Base-by-base conservation (phyloP, 2,329 filamentous ascomycete genomes). In the Pseudopyricularia cyperi region DNA sequence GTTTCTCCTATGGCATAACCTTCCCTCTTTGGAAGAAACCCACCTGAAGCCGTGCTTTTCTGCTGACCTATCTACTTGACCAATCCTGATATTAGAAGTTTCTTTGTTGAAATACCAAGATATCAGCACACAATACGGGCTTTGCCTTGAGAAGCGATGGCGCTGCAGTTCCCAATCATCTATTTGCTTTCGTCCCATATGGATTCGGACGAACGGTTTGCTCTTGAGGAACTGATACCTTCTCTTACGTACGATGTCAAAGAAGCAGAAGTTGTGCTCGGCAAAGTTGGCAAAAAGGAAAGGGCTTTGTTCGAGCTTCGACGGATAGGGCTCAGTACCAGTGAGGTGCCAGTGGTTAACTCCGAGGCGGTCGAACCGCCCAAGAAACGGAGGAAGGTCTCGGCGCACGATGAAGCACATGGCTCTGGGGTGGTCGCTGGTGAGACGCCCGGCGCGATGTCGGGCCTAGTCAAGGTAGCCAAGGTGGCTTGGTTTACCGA, bases 281-380 rank as follows among this genome's bases (percentile, higher is more conserved):
- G 86, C 2, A 87, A 82, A 57, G 75, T 95, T 33, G 73, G 74
- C 1, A 83, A 79, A 52, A 82, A 79, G 57, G 76, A 80, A 59
- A 77, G 91, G 17, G 88, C 88, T 1, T 73, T 78, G 47, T 82
- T 94, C 59, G 91, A 97, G 66, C 70, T 97, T 55, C 76, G 87
- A 51, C 75, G 79, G 7, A 75, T 79, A 46, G 82, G 80, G 14
- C 58, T 95, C 2, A 63, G 67, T 39, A 80, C 81, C 0, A 71
- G 78, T 52, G 78, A 81, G 53, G 58, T 71, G 3, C 8, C 37
- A 12, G 8, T 12, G 53, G 32, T 14, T 24, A n/a, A 15, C 61
- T 7, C 53, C 34, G 19, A 42, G 17, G 37, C 35, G 47, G 15
- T 34, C 35, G 33, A 57, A 30, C n/a, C 9, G 33, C 17, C 19